A percentile compares a stretch with the other conserved stretches of the same genome.
phyloP scores from a whole-genome alignment of 805 yeast genomes.

The Cyberlindnera samutprakarnensis region DNA sequence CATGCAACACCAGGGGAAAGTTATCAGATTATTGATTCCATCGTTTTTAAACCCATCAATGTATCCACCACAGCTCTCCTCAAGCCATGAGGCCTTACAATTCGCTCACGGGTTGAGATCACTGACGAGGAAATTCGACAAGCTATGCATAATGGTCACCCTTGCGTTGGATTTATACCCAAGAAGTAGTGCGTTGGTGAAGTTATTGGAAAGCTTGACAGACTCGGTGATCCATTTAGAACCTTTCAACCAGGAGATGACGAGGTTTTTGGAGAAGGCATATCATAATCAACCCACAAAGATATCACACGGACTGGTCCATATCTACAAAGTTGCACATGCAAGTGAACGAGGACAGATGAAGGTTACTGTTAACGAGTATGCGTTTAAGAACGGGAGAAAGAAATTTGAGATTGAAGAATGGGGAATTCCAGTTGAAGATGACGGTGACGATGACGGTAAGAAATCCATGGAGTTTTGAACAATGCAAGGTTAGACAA shows the following conservation, averaged over 20 bases:
- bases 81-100: constrained; percentile 43
- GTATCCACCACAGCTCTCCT: constrained; percentile 45
- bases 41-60: constrained; percentile 72
- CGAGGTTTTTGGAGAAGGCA: constrained; percentile 56
- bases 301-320: constrained; percentile 80
- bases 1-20: constrained; percentile 33
- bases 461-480: constrained; percentile 19
- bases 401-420: constrained; percentile 80
- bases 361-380: constrained; percentile 68
- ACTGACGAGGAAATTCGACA: constrained; percentile 38
- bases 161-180: constrained; percentile 62
- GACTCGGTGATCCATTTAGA: constrained; percentile 70
- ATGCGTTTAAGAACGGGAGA: constrained; percentile 79
- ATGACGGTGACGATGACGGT: constrained; percentile 29
- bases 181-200: constrained; percentile 37
- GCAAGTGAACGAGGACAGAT: constrained; percentile 73
- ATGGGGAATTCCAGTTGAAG: constrained; percentile 98
- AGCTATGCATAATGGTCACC: constrained; percentile 44
- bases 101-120: constrained; percentile 54
- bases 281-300: constrained; percentile 67
- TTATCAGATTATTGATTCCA: constrained; percentile 67
- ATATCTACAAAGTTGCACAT: constrained; percentile 64
- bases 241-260: constrained; percentile 74
- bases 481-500: no score
- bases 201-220: constrained; percentile 48